phyloP scores from a whole-genome alignment of 2,329 filamentous ascomycete species.

The Chalaropsis ovoidea region DNA sequence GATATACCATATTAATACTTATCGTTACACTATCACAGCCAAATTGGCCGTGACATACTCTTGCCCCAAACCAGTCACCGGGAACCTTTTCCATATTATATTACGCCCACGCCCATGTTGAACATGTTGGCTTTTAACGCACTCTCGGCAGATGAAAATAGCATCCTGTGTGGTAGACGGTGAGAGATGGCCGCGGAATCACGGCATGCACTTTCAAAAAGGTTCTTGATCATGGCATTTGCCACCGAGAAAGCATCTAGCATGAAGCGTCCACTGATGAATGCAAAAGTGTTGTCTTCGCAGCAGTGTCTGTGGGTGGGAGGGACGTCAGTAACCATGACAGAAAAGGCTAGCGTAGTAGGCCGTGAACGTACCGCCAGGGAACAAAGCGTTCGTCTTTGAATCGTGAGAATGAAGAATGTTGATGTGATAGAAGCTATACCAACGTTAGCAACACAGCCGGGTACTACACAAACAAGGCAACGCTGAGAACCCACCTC shows the following conservation, averaged over 20 bases:
- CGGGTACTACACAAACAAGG: background rate
- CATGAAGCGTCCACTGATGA: slow-evolving; percentile 24
- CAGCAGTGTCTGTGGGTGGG: slow-evolving; percentile 14
- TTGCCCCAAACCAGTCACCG: background rate
- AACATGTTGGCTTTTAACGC: background rate
- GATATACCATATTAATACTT: slow-evolving; percentile 10
- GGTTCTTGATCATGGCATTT: slow-evolving; percentile 21
- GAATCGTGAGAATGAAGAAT: slow-evolving; percentile 17
- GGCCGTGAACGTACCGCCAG: slow-evolving; percentile 12
- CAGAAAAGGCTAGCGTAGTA: background rate
- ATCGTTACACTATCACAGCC: background rate
- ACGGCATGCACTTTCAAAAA: slow-evolving; percentile 18
- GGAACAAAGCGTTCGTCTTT: slow-evolving; percentile 6
- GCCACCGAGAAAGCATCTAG: slow-evolving; percentile 19
- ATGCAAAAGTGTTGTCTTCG: slow-evolving; percentile 23
- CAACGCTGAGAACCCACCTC: background rate
- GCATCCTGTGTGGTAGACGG: background rate
- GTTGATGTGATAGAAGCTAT: slow-evolving; percentile 19
- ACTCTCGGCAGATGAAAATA: background rate
- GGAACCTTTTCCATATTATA: background rate
- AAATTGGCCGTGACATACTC: background rate
- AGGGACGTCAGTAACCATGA: background rate
- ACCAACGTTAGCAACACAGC: background rate
- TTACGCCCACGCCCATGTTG: background rate
- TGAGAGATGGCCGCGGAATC: slow-evolving; percentile 7